Evolutionary conservation across 495 filamentous ascomycete genomes (phyloP), one percentile per base, ranked within the genome.

Genomic region (Collariella sp.): DNA sequence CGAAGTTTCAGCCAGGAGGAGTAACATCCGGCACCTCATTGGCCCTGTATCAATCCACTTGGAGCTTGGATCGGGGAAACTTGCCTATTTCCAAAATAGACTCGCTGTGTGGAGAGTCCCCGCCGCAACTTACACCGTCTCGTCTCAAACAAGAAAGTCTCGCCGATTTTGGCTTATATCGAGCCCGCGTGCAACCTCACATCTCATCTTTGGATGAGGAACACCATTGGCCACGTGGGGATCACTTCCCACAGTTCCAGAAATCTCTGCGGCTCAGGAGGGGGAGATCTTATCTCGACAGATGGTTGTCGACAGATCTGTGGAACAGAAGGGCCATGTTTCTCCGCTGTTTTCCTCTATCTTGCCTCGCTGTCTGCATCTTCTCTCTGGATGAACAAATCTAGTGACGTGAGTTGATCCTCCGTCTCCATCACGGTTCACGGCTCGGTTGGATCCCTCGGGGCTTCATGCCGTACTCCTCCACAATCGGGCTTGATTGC

Each of bases 61-160:
- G n/a, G 12, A 18, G 11, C 20, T 16, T 40, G 48, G 11, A n/a
- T 46, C 50, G 50, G 41, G 12, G 41, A 53, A 39, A 46, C 12
- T 53, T 53, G 40, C 42, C 50, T 39, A n/a, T 39, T 48, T 46
- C 29, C 20, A 22, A 46, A 38, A 46, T 2, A n/a, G 50, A 41
- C 13, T 9, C 19, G 7, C 49, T 7, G 3, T 38, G 15, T 2
- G 24, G 33, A 41, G 4, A 39, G 20, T 50, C 39, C 13, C 10
- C 38, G 49, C 38, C 16, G 6, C 26, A n/a, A 22, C 9, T 38
- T 53, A 1, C 50, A 26, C 24, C 31, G 29, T 39, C 9, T 23
- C 2, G 6, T 46, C 50, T 15, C 0, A 39, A 46, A 45, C 0
- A 9, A 24, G 50, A 0, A 53, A 46, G 26, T 38, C n/a, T 46